Base-by-base conservation (phyloP, 2,329 filamentous ascomycete genomes). In the Orbilia javanica region DNA sequence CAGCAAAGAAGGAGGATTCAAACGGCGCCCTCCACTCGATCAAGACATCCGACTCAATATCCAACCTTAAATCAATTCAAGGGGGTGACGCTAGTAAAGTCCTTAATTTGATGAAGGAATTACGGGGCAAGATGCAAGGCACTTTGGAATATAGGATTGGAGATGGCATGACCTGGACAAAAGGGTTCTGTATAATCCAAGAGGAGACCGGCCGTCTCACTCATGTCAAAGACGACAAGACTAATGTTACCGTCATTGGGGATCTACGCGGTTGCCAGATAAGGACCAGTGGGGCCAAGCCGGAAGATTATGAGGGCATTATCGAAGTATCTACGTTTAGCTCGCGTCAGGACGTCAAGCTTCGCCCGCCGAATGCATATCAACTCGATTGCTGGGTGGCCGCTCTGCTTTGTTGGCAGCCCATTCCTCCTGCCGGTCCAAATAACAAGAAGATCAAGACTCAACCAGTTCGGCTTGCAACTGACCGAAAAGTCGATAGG, bases 321-420 rank as follows among this genome's bases (percentile, higher is more conserved):
- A 81, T 82, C 31, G 81, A 81, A 44, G 70, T 82, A n/a, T 77
- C 79, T 3, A 85, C 85, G 13, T 85, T 85, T 80, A 85, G 85
- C 31, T 85, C 86, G 13, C 87, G 87, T 79, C 85, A 88, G 63
- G 85, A 87, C 79, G 84, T 88, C 42, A 83, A 91, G 67, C 84
- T 96, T 72, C 88, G 90, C 39, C 91, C 93, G 13, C 83, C 88
- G 7, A 87, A 87, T 1, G 84, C 88, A 34, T 88, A 90, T 20
- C 92, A 95, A 81, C 89, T 91, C 80, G 92, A 95, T 81, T 86
- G 91, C 22, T 96, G 93, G 93, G 88, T 94, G 71, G 93, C 93
- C 13, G 92, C 92, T 6, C 84, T 96, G 52, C 86, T 95, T 34
- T 93, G 91, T 82, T 96, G 93, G 93, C 91, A 94, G 83, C 92